A percentile compares a stretch with the other conserved stretches of the same genome.
Evolutionary conservation across 2,329 filamentous ascomycete genomes (phyloP).

Genomic region (Scolecobasidium constrictum): DNA sequence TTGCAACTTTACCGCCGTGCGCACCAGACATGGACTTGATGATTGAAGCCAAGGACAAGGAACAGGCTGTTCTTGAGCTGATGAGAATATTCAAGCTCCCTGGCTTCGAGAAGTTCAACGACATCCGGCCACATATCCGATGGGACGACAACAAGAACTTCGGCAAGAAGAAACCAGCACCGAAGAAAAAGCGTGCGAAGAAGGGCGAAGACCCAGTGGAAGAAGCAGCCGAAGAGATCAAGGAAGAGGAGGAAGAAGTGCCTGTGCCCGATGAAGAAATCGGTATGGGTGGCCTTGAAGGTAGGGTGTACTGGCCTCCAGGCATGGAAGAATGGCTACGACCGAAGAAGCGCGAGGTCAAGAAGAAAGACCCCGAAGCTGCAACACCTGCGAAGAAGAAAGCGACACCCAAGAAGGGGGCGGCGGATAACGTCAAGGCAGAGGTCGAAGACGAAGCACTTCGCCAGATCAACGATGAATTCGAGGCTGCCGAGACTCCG

Average conservation of each 20-base stretch:
- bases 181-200: conserved; percentile 21
- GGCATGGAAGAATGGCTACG: conserved; percentile 86
- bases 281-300: conserved; percentile 74
- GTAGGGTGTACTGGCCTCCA: conserved; percentile 80
- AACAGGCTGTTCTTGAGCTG: conserved; percentile 88
- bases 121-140: conserved; percentile 66
- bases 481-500: not conserved
- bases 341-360: conserved; percentile 55
- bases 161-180: conserved; percentile 32
- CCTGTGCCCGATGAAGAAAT: conserved; percentile 55
- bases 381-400: not conserved
- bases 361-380: conserved; percentile 4
- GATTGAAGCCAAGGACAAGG: conserved; percentile 98
- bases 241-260: conserved; percentile 16
- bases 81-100: conserved; percentile 83
- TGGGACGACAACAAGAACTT: conserved; percentile 59
- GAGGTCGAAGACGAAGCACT: not conserved
- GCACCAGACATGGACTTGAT: conserved; percentile 83
- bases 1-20: conserved; percentile 72
- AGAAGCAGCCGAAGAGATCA: conserved; percentile 26
- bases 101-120: conserved; percentile 63
- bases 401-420: conserved; percentile 1
- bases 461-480: no score
- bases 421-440: not conserved
- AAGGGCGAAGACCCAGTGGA: conserved; percentile 25